Evolutionary conservation across 352 stramenopile genomes (phyloP), one percentile per base, ranked within the genome.

Genomic region (Blastocystis sp.): DNA sequence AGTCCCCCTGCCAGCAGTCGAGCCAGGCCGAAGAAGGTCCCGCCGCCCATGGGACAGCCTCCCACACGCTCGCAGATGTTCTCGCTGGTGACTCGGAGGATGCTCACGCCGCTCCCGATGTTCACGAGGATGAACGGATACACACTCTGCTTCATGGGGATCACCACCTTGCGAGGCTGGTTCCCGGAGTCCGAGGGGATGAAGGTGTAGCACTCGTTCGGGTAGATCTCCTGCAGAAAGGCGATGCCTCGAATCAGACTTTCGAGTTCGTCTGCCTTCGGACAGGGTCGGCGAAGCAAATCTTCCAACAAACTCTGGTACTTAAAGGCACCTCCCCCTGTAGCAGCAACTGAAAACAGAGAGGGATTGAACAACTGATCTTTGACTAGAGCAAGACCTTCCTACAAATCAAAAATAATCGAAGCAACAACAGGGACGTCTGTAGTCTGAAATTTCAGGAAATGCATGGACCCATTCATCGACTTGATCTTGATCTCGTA

Each of bases 11-110:
- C 98, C 47, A 98, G 91, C 66, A 98, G 90, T 64, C 95, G 94
- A 90, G 96, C 98, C 56, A 99, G 93, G 0, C 97, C 97, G 96
- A 96, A 99, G 92, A 98, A 99, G 0, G 97, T 99, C 43, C 96
- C 97, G 41, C 97, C 97, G 41, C 97, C 97, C 90, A 99, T 98
- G 59, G 95, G 98, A 66, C 95, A 98, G 66, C 97, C 97, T 87
- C 96, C 98, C 79, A 99, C 96, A 90, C 97, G 96, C 90, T 98
- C 95, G 91, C 96, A 98, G 69, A 97, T 94, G 75, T 94, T 93
- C 1, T 95, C 95, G 0, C 95, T 95, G 87, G 97, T 95, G 64
- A 92, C 91, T 96, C 97, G 92, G 64, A 98, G 90, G 55, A 98
- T 97, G 81, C 95, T 98, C 55, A 99, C 97, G 53, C 97, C 97